These are phyloP conservation scores for Luffa acutangula DNA, from an alignment of 306 rosid species.

Conservation along the genomic window DNA sequence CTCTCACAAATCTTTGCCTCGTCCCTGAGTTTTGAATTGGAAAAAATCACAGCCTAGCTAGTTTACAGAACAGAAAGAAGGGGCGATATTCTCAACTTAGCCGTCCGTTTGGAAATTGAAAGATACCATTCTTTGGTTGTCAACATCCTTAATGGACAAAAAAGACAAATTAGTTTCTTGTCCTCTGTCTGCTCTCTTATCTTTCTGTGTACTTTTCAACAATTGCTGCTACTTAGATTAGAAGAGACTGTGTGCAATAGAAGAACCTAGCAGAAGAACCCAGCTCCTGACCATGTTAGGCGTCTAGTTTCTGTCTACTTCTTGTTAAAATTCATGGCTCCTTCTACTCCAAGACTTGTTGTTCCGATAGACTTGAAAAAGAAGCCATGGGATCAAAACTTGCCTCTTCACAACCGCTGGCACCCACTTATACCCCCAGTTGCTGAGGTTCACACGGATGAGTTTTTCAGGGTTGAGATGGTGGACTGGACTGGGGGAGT, in stretches of 20 bases:
- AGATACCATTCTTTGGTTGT: not conserved
- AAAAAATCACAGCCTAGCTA: not conserved
- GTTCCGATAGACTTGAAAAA: slow-evolving; percentile 55
- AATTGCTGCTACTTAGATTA: not conserved
- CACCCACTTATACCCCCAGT: slow-evolving; percentile 59
- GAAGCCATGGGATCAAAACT: slow-evolving; percentile 64
- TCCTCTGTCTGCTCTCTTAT: not conserved
- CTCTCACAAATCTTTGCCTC: not conserved
- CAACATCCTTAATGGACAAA: not conserved
- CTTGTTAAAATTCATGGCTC: slow-evolving; percentile 44
- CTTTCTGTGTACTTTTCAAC: slow-evolving; percentile 1
- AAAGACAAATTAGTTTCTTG: not conserved
- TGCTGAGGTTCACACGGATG: slow-evolving; percentile 32
- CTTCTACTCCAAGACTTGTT: slow-evolving; percentile 38
- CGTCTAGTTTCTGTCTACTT: not conserved
- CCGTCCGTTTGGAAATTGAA: not conserved
- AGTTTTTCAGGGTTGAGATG: slow-evolving; percentile 67
- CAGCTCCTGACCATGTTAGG: not conserved
- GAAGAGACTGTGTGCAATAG: not conserved
- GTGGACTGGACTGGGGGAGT: slow-evolving; percentile 78
- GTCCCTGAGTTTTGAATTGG: not conserved
- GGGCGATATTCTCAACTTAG: not conserved
- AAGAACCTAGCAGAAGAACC: not conserved
- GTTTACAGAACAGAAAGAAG: not conserved
- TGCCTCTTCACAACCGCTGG: slow-evolving; percentile 85